Conservation (phyloP, 2,329 filamentous ascomycete species). For the Cytospora piceae region DNA sequence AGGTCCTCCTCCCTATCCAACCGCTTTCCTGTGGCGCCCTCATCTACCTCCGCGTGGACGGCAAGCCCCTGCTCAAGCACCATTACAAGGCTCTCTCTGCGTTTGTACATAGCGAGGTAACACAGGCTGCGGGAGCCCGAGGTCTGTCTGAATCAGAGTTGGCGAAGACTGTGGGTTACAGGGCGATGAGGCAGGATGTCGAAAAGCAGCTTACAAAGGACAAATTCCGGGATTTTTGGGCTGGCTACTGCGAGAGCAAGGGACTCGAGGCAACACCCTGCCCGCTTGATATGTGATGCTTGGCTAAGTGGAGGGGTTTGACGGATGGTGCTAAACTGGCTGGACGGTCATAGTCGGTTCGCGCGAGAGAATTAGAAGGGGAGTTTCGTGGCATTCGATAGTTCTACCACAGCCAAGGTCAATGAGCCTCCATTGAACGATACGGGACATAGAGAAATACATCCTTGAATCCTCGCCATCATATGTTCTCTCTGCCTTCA, state of each 20-base stretch:
- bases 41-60: conserved; percentile 8
- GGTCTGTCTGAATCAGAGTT: background rate
- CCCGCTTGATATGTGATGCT: conserved; percentile 4
- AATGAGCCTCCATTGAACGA: too few relatives aligned
- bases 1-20: background rate
- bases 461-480: too few relatives aligned
- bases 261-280: background rate
- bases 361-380: background rate
- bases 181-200: background rate
- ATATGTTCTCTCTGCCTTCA: too few relatives aligned
- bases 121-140: background rate
- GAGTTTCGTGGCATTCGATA: background rate
- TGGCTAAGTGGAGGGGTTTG: background rate
- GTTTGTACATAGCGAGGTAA: background rate
- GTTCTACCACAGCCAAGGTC: background rate
- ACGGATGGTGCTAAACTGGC: background rate
- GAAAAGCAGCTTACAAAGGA: background rate
- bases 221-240: background rate
- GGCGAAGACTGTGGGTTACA: background rate
- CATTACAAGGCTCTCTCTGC: background rate
- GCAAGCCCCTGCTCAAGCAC: background rate
- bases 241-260: background rate
- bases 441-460: too few relatives aligned
- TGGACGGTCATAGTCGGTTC: background rate
- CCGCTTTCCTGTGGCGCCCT: background rate